These are phyloP conservation scores for Fusarium sp. DNA, from an alignment of 2,329 filamentous ascomycete species.

Conservation along the genomic window DNA sequence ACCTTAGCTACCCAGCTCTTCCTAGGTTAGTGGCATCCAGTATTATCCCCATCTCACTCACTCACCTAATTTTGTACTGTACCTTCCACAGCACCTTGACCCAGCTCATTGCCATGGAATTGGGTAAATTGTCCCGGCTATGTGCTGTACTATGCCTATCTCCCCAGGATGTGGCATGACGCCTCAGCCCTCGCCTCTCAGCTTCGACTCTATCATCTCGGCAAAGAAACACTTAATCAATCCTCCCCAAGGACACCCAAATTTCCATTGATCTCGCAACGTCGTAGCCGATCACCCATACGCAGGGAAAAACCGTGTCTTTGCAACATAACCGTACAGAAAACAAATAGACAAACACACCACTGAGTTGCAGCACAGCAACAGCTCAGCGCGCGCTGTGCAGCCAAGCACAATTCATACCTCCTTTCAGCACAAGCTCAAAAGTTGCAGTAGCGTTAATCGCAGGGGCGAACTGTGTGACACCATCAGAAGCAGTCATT, in stretches of 20 bases:
- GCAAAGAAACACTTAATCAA: constrained; percentile 24
- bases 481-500: constrained; percentile 31
- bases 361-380: constrained; percentile 20
- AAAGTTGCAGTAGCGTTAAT: constrained; percentile 37
- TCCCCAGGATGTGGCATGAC: constrained; percentile 20
- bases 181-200: constrained; percentile 20
- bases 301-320: constrained; percentile 31
- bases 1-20: constrained; percentile 26
- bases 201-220: constrained; percentile 37
- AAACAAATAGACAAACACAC: constrained; percentile 17
- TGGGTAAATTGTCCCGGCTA: constrained; percentile 39
- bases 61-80: constrained; percentile 5
- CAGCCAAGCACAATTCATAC: background rate
- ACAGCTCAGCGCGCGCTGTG: background rate
- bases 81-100: constrained; percentile 5
- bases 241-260: constrained; percentile 22
- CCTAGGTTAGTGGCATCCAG: constrained; percentile 12
- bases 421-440: constrained; percentile 15
- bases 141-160: constrained; percentile 11
- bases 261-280: constrained; percentile 42
- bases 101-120: constrained; percentile 26
- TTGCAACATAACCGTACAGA: constrained; percentile 11
- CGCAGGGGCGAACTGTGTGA: constrained; percentile 29
- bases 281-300: constrained; percentile 40
- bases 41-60: constrained; percentile 21